A percentile compares a stretch with the other conserved stretches of the same genome.
Conservation (phyloP, 208 protist species). For the Chromosphaera perkinsii region DNA sequence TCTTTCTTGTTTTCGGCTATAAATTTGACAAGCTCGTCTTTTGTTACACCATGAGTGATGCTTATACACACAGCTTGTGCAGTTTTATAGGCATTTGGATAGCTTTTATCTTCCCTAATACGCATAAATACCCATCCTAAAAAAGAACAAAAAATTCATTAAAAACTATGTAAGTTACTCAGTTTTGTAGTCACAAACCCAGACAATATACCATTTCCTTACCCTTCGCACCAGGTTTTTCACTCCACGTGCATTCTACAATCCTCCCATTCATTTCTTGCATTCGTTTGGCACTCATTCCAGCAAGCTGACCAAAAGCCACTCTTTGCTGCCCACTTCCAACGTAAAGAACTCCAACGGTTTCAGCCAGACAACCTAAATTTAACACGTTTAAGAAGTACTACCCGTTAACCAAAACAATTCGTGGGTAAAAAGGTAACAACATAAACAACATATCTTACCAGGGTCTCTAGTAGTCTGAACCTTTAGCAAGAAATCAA, state of each 20-base stretch:
- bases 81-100: no score
- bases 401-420: background rate
- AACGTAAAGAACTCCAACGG: background rate
- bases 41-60: no score
- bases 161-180: no score
- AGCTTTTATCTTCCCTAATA: background rate
- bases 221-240: background rate
- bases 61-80: no score
- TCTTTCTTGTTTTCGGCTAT: no score
- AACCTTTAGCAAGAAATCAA: constrained; percentile 26
- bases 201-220: no score
- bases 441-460: background rate
- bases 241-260: constrained; percentile 1
- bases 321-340: background rate
- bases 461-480: background rate
- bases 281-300: background rate
- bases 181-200: no score
- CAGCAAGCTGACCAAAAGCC: background rate
- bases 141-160: no score
- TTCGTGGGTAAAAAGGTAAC: background rate
- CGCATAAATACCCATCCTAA: constrained; percentile 5
- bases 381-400: background rate
- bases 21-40: no score
- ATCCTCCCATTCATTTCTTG: background rate
- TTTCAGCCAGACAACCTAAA: background rate